Percentiles rank a stretch among this genome's conserved stretches.
Evolutionary conservation across 2,329 filamentous ascomycete genomes (phyloP).

Genomic region (Pseudogymnoascus sp.): DNA sequence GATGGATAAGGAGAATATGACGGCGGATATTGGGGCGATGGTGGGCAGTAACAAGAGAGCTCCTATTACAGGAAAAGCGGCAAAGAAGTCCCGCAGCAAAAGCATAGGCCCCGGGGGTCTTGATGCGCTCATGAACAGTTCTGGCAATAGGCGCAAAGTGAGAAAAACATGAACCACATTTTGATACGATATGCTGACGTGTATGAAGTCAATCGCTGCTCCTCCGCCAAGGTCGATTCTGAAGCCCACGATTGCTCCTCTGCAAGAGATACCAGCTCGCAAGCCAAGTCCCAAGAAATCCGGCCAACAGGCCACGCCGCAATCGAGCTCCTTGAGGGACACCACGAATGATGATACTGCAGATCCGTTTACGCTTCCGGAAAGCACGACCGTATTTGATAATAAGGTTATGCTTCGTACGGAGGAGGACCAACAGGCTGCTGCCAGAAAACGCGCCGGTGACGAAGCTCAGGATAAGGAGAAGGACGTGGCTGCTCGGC

Average conservation of each 20-base stretch:
- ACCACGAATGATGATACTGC: background rate
- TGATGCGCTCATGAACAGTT: conserved; percentile 67
- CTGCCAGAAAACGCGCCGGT: conserved; percentile 61
- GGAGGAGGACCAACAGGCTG: conserved; percentile 63
- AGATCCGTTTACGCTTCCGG: background rate
- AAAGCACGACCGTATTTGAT: conserved; percentile 19
- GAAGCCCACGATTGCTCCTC: conserved; percentile 65
- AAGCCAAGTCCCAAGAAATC: conserved; percentile 37
- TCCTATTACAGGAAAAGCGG: conserved; percentile 17
- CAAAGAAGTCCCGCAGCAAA: conserved; percentile 77
- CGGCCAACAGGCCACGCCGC: background rate
- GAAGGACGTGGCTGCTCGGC: conserved; percentile 58
- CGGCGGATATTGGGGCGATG: conserved; percentile 51
- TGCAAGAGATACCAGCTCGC: conserved; percentile 57
- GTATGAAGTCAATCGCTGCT: conserved; percentile 25
- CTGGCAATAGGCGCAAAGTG: conserved; percentile 75
- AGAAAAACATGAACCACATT: conserved; percentile 27
- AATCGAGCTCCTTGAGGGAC: background rate
- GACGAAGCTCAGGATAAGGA: conserved; percentile 51
- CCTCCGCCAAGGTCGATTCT: conserved; percentile 61
- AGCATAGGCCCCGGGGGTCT: conserved; percentile 89
- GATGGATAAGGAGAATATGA: conserved; percentile 71
- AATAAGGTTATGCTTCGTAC: conserved; percentile 57
- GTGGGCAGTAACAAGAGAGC: conserved; percentile 19
- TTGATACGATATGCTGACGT: conserved; percentile 13